These are phyloP conservation scores for Mucor irregularis DNA, from an alignment of 371 early-diverging fungal species.

Conservation along the genomic window DNA sequence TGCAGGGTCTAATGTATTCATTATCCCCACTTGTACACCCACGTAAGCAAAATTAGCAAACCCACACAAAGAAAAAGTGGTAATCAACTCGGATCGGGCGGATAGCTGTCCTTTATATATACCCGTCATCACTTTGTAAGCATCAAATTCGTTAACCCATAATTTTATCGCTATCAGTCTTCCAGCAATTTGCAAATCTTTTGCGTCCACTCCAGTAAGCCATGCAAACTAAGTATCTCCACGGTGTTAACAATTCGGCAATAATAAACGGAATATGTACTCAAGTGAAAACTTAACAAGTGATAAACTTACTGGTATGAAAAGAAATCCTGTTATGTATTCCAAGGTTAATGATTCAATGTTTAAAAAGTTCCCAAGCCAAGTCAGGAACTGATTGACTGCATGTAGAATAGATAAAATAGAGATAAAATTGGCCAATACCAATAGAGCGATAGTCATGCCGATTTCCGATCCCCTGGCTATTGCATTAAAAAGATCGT, in stretches of 20 bases:
- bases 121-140: conserved; percentile 57
- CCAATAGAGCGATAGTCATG: conserved; percentile 73
- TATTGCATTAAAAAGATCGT: conserved; percentile 81
- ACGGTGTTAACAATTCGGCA: too few species aligned
- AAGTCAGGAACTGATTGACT: conserved; percentile 73
- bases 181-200: conserved; percentile 60
- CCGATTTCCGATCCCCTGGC: conserved; percentile 88
- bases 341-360: conserved; percentile 65
- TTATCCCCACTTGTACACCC: conserved; percentile 77
- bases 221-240: conserved; percentile 53
- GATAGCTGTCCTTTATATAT: conserved; percentile 25
- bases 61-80: conserved; percentile 78
- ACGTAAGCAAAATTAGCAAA: conserved; percentile 86
- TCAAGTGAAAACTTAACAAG: too few species aligned
- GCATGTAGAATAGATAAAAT: conserved; percentile 53
- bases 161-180: conserved; percentile 81
- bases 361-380: conserved; percentile 75
- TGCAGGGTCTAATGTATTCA: conserved; percentile 75
- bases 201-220: conserved; percentile 71
- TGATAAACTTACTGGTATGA: conserved; percentile 64
- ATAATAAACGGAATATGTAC: too few species aligned
- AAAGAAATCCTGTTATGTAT: conserved; percentile 75
- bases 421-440: conserved; percentile 74
- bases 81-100: conserved; percentile 46
- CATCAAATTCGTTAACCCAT: conserved; percentile 85